Conservation (phyloP, 225 moss, liverwort and hornwort species). For the Sphagnum contortum region DNA sequence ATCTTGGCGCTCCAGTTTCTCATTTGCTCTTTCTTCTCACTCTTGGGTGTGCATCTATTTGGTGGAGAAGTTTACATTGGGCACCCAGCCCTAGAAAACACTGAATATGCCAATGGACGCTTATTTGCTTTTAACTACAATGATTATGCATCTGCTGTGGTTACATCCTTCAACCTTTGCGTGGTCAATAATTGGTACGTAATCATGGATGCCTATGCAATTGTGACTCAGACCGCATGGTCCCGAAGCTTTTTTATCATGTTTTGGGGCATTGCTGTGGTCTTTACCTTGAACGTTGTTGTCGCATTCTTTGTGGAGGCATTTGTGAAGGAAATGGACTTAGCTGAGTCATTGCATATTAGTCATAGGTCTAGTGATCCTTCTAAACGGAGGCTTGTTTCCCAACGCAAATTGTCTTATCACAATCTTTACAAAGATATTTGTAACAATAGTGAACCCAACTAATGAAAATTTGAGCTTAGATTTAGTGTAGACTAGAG, state of each 20-base stretch:
- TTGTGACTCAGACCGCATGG: constrained; percentile 43
- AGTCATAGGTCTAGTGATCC: constrained; percentile 8
- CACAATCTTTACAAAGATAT: constrained; percentile 47
- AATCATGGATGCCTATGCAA: constrained; percentile 68
- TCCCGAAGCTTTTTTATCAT: constrained; percentile 52
- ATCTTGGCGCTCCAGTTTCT: constrained; percentile 59
- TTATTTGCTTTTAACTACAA: constrained; percentile 73
- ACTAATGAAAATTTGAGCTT: too few species aligned
- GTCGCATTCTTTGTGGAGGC: constrained; percentile 70
- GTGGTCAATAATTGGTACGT: constrained; percentile 87
- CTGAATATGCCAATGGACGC: constrained; percentile 52
- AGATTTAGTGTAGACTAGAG: too few species aligned
- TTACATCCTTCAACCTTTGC: constrained; percentile 73
- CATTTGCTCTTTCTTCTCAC: constrained; percentile 63
- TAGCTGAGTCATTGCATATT: constrained; percentile 40
- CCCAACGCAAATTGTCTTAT: constrained; percentile 32
- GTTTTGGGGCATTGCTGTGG: constrained; percentile 71
- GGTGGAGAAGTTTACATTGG: constrained; percentile 59
- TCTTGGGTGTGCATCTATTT: constrained; percentile 66
- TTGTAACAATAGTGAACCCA: constrained; percentile 18
- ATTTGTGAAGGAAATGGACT: constrained; percentile 56
- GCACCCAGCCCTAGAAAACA: constrained; percentile 39
- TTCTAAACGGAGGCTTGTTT: constrained; percentile 21
- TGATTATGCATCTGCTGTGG: constrained; percentile 70
- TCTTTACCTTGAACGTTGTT: constrained; percentile 65